Evolutionary conservation across 768 basidiomycete genomes (phyloP).

Genomic region (Suillus lakei): DNA sequence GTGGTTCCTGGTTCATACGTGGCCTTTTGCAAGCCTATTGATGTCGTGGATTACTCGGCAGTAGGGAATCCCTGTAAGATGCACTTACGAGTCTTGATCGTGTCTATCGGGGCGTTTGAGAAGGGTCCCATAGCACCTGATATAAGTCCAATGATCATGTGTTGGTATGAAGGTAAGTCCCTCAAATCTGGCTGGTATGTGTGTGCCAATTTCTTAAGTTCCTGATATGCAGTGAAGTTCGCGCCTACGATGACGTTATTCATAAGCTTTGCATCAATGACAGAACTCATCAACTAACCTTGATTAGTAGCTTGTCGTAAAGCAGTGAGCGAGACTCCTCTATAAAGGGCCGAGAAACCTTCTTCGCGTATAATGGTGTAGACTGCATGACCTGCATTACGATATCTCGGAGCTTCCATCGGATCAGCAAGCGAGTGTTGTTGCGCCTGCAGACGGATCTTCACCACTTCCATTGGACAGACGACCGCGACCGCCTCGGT

Average conservation of each 20-base stretch:
- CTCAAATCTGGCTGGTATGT: constrained; percentile 74
- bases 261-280: constrained; percentile 9
- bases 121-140: constrained; percentile 99
- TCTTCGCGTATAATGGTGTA: constrained; percentile 95
- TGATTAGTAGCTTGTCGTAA: constrained; percentile 98
- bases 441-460: constrained; percentile 97
- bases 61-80: constrained; percentile 6
- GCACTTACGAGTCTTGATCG: constrained; percentile 88
- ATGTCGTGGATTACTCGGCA: constrained; percentile 8
- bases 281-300: constrained; percentile 48
- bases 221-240: constrained; percentile 98
- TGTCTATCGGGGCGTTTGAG: constrained; percentile 95
- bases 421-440: constrained; percentile 97
- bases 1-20: constrained; percentile 73
- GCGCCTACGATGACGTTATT: constrained; percentile 57
- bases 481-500: constrained; percentile 95
- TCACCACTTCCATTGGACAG: constrained; percentile 99
- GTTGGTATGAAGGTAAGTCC: constrained; percentile 92
- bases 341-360: constrained; percentile 81
- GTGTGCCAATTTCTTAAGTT: constrained; percentile 87
- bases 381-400: constrained; percentile 96
- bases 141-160: constrained; percentile 92
- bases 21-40: constrained; percentile 82
- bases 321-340: constrained; percentile 93
- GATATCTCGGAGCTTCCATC: constrained; percentile 88